Conservation (phyloP, 768 basidiomycete genomes). For the Rossbeevera mucosa region DNA sequence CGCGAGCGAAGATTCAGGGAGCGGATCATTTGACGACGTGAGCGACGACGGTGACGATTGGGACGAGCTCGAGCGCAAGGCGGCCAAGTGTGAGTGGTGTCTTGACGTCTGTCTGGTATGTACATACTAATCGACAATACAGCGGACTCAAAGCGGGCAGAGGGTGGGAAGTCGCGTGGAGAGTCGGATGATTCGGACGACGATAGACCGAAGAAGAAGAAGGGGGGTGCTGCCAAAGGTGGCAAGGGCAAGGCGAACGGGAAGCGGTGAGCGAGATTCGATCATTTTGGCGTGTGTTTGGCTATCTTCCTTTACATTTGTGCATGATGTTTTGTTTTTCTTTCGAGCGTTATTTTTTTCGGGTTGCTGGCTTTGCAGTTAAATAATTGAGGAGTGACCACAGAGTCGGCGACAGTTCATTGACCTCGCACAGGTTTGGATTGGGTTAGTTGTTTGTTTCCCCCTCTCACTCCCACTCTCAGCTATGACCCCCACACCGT, state of each 20-base stretch:
- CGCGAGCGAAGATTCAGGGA: conserved; percentile 55
- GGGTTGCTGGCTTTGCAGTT: background rate
- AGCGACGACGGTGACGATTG: conserved; percentile 88
- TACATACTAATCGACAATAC: conserved; percentile 1
- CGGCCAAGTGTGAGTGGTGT: conserved; percentile 66
- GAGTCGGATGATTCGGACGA: conserved; percentile 54
- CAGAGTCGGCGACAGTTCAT: too few species aligned
- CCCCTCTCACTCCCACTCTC: too few species aligned
- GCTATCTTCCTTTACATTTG: background rate
- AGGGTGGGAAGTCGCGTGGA: conserved; percentile 35
- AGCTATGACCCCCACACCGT: too few species aligned
- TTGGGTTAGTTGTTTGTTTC: too few species aligned
- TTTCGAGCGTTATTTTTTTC: background rate
- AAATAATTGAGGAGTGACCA: too few species aligned
- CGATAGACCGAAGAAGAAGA: conserved; percentile 47
- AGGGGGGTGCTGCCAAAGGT: conserved; percentile 19
- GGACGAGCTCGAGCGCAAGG: conserved; percentile 92
- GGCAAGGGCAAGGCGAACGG: conserved; percentile 40
- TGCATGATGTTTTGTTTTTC: background rate
- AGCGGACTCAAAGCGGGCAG: conserved; percentile 50
- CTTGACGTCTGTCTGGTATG: background rate
- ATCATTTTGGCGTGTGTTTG: background rate
- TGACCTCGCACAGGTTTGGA: too few species aligned
- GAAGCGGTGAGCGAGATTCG: conserved; percentile 29
- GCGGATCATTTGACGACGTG: conserved; percentile 57